These are phyloP conservation scores for Dalbergia cultrata DNA, from an alignment of 306 rosid genomes.

Conservation along the genomic window DNA sequence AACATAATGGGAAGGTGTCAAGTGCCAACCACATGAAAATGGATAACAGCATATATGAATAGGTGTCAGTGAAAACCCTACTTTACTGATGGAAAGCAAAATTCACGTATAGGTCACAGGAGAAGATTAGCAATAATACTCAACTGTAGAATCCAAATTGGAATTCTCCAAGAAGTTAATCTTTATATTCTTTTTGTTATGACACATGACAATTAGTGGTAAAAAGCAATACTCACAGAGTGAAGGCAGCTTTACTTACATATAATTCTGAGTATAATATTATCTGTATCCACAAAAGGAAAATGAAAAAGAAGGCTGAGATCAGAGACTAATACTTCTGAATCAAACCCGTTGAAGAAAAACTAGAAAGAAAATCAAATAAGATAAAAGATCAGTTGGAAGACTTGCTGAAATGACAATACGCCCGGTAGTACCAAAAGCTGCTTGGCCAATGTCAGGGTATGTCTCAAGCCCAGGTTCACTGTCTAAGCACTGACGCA, in stretches of 20 bases:
- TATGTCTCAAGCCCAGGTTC: conserved; percentile 88
- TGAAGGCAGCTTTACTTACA: conserved; percentile 69
- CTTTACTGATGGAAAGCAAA: background rate
- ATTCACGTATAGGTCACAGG: conserved; percentile 16
- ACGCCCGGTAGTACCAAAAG: conserved; percentile 83
- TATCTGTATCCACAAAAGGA: conserved; percentile 66
- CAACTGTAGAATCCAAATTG: conserved; percentile 2
- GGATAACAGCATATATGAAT: too few relatives aligned
- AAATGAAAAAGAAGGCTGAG: conserved; percentile 4
- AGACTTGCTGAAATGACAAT: conserved; percentile 72
- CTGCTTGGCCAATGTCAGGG: conserved; percentile 96
- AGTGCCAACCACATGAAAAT: too few relatives aligned
- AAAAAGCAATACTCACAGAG: conserved; percentile 20
- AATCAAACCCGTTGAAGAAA: background rate
- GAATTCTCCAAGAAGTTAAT: conserved; percentile 4
- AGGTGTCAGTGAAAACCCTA: too few relatives aligned
- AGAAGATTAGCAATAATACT: conserved; percentile 14
- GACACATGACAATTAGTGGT: background rate
- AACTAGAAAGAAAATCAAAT: background rate
- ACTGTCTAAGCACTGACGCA: conserved; percentile 89
- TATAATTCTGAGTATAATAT: conserved; percentile 86
- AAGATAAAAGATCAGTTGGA: background rate
- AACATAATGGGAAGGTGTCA: too few relatives aligned
- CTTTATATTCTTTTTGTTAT: background rate
- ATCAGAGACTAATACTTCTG: conserved; percentile 1